Conservation (phyloP, 768 basidiomycete species). For the Russula virescens region DNA sequence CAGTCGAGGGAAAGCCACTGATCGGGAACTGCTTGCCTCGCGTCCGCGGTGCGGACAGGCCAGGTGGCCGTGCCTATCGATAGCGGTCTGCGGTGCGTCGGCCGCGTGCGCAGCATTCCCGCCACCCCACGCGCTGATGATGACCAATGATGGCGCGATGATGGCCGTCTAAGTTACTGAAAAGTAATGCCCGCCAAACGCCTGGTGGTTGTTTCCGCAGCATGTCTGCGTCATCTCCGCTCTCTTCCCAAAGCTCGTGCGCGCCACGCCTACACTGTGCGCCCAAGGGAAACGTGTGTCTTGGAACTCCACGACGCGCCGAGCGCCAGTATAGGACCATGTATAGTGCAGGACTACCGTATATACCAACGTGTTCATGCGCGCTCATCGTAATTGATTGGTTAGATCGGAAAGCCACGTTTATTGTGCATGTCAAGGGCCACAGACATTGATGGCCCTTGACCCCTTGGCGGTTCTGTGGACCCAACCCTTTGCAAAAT, state of each 20-base stretch:
- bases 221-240: constrained; percentile 23
- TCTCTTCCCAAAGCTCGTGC: constrained; percentile 9
- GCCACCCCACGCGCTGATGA: constrained; percentile 16
- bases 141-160: constrained; percentile 12
- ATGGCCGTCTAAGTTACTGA: constrained; percentile 2
- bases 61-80: constrained; percentile 22
- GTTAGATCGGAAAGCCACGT: neutral
- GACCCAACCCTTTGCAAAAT: constrained; percentile 6
- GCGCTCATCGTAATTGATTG: constrained; percentile 7
- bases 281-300: constrained; percentile 14
- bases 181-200: constrained; percentile 12
- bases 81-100: constrained; percentile 18
- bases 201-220: constrained; percentile 20
- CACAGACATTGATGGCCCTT: neutral
- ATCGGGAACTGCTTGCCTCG: constrained; percentile 23
- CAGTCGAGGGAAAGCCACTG: constrained; percentile 12
- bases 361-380: neutral
- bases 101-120: constrained; percentile 17
- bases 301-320: neutral
- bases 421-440: neutral
- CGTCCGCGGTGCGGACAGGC: constrained; percentile 20
- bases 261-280: constrained; percentile 15
- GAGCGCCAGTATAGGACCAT: neutral
- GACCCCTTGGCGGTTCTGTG: neutral
- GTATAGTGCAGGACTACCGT: neutral